These are phyloP conservation scores for Stephanodiscus minutulus DNA, from an alignment of 108 stramenopile species.

Conservation along the genomic window DNA sequence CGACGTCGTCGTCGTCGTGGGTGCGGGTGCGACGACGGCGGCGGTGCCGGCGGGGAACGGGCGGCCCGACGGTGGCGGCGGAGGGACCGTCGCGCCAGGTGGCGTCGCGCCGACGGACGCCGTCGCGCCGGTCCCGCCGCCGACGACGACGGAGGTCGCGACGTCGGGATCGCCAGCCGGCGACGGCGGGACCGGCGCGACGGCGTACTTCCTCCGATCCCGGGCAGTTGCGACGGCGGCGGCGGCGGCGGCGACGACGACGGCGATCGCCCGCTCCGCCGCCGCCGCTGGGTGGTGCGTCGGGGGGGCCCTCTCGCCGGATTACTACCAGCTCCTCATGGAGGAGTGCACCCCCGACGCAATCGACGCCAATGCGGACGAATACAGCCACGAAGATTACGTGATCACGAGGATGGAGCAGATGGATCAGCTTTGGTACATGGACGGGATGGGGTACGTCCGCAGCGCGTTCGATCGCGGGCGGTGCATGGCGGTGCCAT, in stretches of 20 bases:
- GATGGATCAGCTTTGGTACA: constrained; percentile 50
- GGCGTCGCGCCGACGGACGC: neutral
- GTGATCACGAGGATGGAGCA: constrained; percentile 32
- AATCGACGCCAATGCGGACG: neutral
- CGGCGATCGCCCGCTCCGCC: neutral
- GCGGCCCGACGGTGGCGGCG: too few relatives aligned
- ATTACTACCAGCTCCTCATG: constrained; percentile 41
- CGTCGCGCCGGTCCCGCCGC: neutral
- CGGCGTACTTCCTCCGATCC: constrained; percentile 23
- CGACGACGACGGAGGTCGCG: neutral
- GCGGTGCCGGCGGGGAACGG: neutral
- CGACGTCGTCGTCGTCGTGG: neutral
- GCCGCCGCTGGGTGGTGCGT: constrained; percentile 33
- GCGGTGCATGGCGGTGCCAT: constrained; percentile 39
- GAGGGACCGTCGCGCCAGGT: neutral
- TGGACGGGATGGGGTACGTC: constrained; percentile 39
- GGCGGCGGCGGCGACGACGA: neutral
- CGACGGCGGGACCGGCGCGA: neutral
- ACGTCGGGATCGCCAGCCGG: neutral
- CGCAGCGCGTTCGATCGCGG: constrained; percentile 31
- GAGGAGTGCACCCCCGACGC: constrained; percentile 26
- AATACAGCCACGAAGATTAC: neutral
- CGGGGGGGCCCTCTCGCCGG: constrained; percentile 43
- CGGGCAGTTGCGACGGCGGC: constrained; percentile 4
- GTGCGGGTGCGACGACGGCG: neutral